phyloP scores from a whole-genome alignment of 345 rosid species.

The Erucastrum elatum region DNA sequence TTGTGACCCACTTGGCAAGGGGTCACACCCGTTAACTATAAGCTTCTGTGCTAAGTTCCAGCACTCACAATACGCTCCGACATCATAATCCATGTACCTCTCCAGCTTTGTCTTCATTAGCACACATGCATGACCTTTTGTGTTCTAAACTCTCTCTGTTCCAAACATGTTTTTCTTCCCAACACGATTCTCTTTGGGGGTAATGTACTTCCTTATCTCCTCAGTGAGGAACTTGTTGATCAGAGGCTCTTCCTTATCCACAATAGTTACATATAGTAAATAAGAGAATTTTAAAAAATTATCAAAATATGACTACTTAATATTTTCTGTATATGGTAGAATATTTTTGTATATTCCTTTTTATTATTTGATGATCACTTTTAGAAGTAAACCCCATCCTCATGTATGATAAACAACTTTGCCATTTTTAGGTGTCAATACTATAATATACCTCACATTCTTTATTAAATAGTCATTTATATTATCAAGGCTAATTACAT shows the following conservation, averaged over 20 bases:
- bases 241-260: slow-evolving; percentile 61
- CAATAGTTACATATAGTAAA: too few species aligned
- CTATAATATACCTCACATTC: too few species aligned
- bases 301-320: too few species aligned
- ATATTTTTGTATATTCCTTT: too few species aligned
- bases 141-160: slow-evolving; percentile 61
- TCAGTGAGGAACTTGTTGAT: slow-evolving; percentile 62
- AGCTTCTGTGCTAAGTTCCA: slow-evolving; percentile 85
- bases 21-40: slow-evolving; percentile 71
- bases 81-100: slow-evolving; percentile 84
- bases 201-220: slow-evolving; percentile 74
- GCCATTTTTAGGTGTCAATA: too few species aligned
- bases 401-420: too few species aligned
- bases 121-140: slow-evolving; percentile 80
- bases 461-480: too few species aligned
- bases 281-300: too few species aligned
- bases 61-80: slow-evolving; percentile 81
- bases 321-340: too few species aligned
- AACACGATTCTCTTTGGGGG: slow-evolving; percentile 67
- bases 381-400: too few species aligned
- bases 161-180: slow-evolving; percentile 74
- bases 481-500: too few species aligned
- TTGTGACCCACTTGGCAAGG: slow-evolving; percentile 84
- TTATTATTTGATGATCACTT: too few species aligned
- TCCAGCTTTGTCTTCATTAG: slow-evolving; percentile 64